phyloP scores from a whole-genome alignment of 2,329 filamentous ascomycete genomes.

The Botrytis paeoniae region DNA sequence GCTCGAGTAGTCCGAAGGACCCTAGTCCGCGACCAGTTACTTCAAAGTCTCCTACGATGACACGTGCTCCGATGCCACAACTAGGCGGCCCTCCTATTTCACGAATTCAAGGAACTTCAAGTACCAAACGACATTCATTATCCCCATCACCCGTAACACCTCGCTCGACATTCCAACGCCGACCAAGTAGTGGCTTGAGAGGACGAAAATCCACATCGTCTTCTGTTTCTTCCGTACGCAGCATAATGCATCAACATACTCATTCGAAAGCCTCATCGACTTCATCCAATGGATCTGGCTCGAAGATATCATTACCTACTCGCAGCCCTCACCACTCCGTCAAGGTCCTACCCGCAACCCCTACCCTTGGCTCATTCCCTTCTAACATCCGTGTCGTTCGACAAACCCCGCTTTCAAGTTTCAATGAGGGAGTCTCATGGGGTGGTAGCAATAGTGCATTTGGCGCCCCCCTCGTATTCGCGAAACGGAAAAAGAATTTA shows the following conservation, averaged over 20 bases:
- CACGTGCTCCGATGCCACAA: constrained; percentile 37
- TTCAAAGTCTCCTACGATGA: constrained; percentile 45
- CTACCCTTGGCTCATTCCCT: constrained; percentile 71
- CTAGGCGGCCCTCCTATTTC: constrained; percentile 35
- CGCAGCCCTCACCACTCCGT: constrained; percentile 85
- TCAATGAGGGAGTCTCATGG: constrained; percentile 53
- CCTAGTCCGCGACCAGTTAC: constrained; percentile 58
- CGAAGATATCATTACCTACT: constrained; percentile 61
- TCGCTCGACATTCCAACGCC: constrained; percentile 72
- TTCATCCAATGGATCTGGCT: constrained; percentile 74
- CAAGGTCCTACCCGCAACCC: constrained; percentile 91
- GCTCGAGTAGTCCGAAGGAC: constrained; percentile 47
- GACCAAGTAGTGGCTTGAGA: constrained; percentile 76
- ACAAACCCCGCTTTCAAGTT: constrained; percentile 50
- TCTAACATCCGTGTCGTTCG: constrained; percentile 82
- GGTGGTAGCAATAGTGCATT: constrained; percentile 53
- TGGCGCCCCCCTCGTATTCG: constrained; percentile 65
- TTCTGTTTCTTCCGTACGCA: constrained; percentile 88
- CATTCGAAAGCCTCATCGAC: constrained; percentile 95
- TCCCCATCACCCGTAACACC: constrained; percentile 88
- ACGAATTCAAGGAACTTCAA: constrained; percentile 42
- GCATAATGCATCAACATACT: constrained; percentile 79
- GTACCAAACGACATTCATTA: constrained; percentile 72
- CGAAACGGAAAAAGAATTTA: constrained; percentile 74
- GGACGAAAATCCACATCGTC: constrained; percentile 95